A percentile compares a stretch with the other conserved stretches of the same genome.
Conservation (phyloP, 495 filamentous ascomycete genomes). For the Hypoxylon perforatum region DNA sequence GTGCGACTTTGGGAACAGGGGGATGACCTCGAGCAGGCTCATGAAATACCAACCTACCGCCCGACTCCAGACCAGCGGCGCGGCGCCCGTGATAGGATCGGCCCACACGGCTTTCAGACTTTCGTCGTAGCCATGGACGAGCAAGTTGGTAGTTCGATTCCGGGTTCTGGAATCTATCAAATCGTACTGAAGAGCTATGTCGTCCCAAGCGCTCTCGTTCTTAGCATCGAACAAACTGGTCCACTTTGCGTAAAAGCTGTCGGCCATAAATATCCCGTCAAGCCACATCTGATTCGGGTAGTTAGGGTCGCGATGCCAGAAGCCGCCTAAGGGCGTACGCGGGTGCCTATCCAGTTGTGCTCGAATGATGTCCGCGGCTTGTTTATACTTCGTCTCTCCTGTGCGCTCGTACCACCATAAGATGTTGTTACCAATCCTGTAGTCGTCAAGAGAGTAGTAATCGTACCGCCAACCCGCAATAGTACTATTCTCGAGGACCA, state of each 20-base stretch:
- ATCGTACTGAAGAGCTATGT: constrained; percentile 64
- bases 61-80: constrained; percentile 67
- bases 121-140: constrained; percentile 70
- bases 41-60: constrained; percentile 71
- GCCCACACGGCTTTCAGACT: constrained; percentile 66
- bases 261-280: constrained; percentile 65
- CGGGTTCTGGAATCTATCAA: constrained; percentile 63
- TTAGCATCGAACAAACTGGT: constrained; percentile 53
- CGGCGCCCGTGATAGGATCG: constrained; percentile 63
- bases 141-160: constrained; percentile 57
- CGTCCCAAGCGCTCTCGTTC: constrained; percentile 52
- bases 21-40: constrained; percentile 66
- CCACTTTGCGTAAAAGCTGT: constrained; percentile 62
- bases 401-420: constrained; percentile 57
- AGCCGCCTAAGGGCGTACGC: constrained; percentile 60
- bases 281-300: constrained; percentile 70
- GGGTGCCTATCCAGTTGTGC: constrained; percentile 60
- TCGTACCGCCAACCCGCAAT: constrained; percentile 51
- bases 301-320: constrained; percentile 61
- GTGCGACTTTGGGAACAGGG: constrained; percentile 54
- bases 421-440: constrained; percentile 60
- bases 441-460: constrained; percentile 62
- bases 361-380: constrained; percentile 56
- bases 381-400: constrained; percentile 49
- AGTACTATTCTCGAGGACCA: constrained; percentile 52